Evolutionary conservation across 345 rosid genomes (phyloP).

Genomic region (Alliaria petiolata): DNA sequence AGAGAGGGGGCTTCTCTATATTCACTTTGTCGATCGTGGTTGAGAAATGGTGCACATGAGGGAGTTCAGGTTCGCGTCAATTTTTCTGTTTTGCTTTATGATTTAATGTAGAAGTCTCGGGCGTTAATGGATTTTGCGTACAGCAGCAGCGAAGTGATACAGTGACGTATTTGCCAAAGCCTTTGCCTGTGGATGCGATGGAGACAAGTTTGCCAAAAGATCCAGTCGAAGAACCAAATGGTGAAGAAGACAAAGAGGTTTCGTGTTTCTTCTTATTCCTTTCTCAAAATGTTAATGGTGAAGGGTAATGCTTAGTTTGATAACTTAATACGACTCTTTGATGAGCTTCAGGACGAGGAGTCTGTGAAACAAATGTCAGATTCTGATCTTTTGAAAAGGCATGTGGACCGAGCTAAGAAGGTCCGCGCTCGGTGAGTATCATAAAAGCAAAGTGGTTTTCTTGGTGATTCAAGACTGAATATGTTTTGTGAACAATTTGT

Average conservation of each 20-base stretch:
- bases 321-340: not conserved
- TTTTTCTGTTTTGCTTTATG: not conserved
- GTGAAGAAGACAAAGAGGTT: constrained; percentile 55
- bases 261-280: constrained; percentile 11
- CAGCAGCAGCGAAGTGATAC: constrained; percentile 58
- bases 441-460: not conserved
- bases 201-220: constrained; percentile 42
- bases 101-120: not conserved
- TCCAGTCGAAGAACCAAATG: constrained; percentile 36
- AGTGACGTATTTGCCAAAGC: constrained; percentile 68
- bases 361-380: constrained; percentile 50
- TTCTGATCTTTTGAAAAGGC: constrained; percentile 65
- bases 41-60: constrained; percentile 78
- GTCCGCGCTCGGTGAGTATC: constrained; percentile 68
- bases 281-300: not conserved
- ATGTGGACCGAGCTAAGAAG: constrained; percentile 66
- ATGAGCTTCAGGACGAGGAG: constrained; percentile 50
- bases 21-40: constrained; percentile 87
- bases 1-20: constrained; percentile 78
- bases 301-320: not conserved
- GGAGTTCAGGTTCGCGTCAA: constrained; percentile 54
- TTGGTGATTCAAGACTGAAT: not conserved
- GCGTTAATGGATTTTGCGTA: not conserved
- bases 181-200: constrained; percentile 46
- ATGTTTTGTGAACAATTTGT: not conserved